Evolutionary conservation across 2,329 filamentous ascomycete species (phyloP), one percentile per base, ranked within the genome.

Genomic region (Fusarium sp.): DNA sequence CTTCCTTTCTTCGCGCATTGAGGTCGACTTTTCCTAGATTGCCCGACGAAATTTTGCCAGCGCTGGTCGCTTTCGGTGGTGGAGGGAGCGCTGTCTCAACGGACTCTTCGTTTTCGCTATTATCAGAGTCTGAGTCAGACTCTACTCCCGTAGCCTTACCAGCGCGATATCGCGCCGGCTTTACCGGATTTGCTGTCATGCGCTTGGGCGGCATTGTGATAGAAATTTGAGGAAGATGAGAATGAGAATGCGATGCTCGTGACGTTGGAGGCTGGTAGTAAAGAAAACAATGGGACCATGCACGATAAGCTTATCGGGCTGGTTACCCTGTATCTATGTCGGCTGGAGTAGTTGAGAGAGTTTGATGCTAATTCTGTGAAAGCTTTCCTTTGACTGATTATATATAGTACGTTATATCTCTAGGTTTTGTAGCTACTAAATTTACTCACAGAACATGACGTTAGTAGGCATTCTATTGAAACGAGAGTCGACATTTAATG

Each of bases 161-260:
- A 18, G 95, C 91, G 61, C 94, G 90, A 75, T 98, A 92, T 59
- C 96, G 92, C 71, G 90, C 88, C 24, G 93, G 92, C 78, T 90
- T 90, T 61, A 91, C 82, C 6, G 93, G 94, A 77, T 98, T 97
- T 67, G 94, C 94, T 68, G 95, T 98, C 93, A 98, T 97, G 76
- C 93, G 92, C 79, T 93, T 94, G 15, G 91, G 89, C 66, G 92
- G 90, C 86, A 88, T 88, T 61, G 53, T 75, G 71, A 43, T 43
- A 33, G 18, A 29, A 43, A 18, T 23, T 18, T 21, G 20, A 28
- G 42, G 47, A 58, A 28, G 24, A 53, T 49, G 54, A 50, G 38
- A 21, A 47, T 55, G 50, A 52, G 43, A 42, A 69, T 73, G 31
- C 43, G 39, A 43, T 68, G 50, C 31, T 39, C 46, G 68, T 73